Base-by-base conservation (phyloP, 805 yeast species). In the Zygosaccharomyces kombuchaensis region DNA sequence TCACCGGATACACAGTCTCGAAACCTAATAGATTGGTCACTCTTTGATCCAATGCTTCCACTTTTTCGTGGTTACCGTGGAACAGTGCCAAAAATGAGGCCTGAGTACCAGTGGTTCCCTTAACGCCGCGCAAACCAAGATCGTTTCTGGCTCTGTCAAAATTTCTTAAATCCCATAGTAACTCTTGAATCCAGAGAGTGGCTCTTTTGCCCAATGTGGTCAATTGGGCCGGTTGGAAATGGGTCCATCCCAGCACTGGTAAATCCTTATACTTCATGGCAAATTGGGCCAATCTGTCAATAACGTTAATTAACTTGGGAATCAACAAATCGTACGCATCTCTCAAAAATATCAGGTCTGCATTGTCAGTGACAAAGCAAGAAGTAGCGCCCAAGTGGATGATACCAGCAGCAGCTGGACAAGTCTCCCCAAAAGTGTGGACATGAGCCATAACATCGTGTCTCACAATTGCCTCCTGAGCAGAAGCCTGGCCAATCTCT, bases 401-500 rank as follows among this genome's bases (percentile, higher is more conserved):
- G 68, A 93, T 91, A 57, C 98, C 98, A 30, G 98, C 91, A 29
- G 99, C 99, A 6, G 84, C 84, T 14, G 99, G 99, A 60, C 95
- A 87, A 12, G 87, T 81, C 59, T 82, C 76, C 56, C 99, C 99
- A 66, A 86, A 93, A 47, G 84, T 87, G 65, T 93, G 99, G 46
- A 93, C 99, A 60, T 93, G 99, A 46, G 98, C 96, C 99, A 93
- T 93, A 58, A 93, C 99, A 66, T 93, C 99, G 69, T 93, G 99
- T 74, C 99, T 86, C 47, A 93, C 98, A 67, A 85, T 89, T 43
- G 98, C 96, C 71, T 93, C 99, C 72, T 93, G 97, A 56, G 78
- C 80, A 47, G 90, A 73, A 36, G 99, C 98, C 47, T 75, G 85
- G 47, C 76, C 88, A 53, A 93, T 88, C 63, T 95, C 98, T 57